A percentile compares a stretch with the other conserved stretches of the same genome.
Evolutionary conservation across 225 moss, liverwort and hornwort genomes (phyloP).

Genomic region (Neckera pumila): DNA sequence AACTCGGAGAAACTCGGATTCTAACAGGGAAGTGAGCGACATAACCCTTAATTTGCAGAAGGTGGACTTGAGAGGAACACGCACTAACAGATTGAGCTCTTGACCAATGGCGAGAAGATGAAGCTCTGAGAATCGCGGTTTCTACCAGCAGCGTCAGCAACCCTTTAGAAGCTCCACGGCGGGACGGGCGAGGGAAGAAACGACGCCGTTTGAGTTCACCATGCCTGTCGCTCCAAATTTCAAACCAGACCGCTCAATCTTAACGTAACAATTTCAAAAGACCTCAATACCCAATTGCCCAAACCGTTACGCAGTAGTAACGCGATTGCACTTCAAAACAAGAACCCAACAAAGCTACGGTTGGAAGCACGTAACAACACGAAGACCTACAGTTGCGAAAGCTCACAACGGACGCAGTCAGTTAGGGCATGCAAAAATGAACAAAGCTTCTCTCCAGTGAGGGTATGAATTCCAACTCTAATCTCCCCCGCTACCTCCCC

Average conservation of each 20-base stretch:
- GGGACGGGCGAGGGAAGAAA: neutral
- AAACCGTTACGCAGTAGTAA: neutral
- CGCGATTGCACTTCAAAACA: neutral
- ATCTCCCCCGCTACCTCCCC: neutral
- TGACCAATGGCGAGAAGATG: neutral
- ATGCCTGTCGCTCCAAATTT: neutral
- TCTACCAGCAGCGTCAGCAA: neutral
- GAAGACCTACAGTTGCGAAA: neutral
- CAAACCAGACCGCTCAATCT: neutral
- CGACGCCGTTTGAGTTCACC: neutral
- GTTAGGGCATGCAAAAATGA: neutral
- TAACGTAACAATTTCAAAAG: neutral
- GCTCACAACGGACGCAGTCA: neutral
- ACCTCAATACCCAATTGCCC: neutral
- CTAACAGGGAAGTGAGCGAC: neutral
- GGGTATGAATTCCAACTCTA: neutral
- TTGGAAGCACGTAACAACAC: neutral
- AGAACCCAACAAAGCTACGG: neutral
- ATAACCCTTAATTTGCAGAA: neutral
- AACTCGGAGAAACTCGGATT: neutral
- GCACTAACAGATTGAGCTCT: neutral
- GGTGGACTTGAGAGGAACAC: no score
- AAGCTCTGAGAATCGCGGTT: neutral
- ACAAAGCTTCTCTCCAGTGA: neutral
- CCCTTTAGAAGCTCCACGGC: neutral